A percentile compares a stretch with the other conserved stretches of the same genome.
Evolutionary conservation across 2,329 filamentous ascomycete species (phyloP).

Genomic region (Colletotrichum australisinense): DNA sequence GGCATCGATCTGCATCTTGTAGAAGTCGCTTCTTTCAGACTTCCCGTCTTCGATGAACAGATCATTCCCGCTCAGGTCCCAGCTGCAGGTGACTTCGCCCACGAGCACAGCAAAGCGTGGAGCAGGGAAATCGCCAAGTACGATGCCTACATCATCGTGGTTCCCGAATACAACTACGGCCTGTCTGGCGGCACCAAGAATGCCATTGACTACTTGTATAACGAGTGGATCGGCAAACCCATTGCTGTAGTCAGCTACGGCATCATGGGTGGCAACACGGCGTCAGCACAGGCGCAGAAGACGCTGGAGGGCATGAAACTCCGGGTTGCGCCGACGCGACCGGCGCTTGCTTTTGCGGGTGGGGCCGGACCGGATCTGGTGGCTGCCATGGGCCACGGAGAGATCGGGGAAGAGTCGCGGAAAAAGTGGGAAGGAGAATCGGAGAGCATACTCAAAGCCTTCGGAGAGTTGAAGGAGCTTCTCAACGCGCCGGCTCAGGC

Average conservation of each 20-base stretch:
- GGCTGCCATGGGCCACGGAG: conserved; percentile 39
- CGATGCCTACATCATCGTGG: conserved; percentile 55
- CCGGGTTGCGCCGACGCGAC: conserved; percentile 45
- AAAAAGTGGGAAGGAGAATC: conserved; percentile 39
- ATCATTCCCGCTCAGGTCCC: conserved; percentile 53
- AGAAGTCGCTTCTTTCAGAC: conserved; percentile 51
- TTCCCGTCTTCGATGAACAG: conserved; percentile 59
- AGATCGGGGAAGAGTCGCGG: conserved; percentile 37
- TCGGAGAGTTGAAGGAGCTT: conserved; percentile 42
- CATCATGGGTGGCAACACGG: conserved; percentile 50
- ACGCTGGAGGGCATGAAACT: conserved; percentile 44
- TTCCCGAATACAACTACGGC: conserved; percentile 68
- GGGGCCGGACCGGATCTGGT: conserved; percentile 37
- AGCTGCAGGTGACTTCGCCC: conserved; percentile 46
- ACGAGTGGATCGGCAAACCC: conserved; percentile 69
- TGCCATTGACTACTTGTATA: conserved; percentile 69
- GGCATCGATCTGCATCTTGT: conserved; percentile 43
- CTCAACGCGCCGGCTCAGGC: conserved; percentile 25
- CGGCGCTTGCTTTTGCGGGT: conserved; percentile 43
- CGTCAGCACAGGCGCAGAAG: conserved; percentile 40
- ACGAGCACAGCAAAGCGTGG: conserved; percentile 58
- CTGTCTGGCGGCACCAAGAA: conserved; percentile 68
- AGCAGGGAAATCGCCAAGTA: conserved; percentile 54
- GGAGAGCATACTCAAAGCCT: conserved; percentile 38
- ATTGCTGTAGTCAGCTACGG: conserved; percentile 66